phyloP scores from a whole-genome alignment of 805 yeast genomes.

The Starmerella potacharoeniae region DNA sequence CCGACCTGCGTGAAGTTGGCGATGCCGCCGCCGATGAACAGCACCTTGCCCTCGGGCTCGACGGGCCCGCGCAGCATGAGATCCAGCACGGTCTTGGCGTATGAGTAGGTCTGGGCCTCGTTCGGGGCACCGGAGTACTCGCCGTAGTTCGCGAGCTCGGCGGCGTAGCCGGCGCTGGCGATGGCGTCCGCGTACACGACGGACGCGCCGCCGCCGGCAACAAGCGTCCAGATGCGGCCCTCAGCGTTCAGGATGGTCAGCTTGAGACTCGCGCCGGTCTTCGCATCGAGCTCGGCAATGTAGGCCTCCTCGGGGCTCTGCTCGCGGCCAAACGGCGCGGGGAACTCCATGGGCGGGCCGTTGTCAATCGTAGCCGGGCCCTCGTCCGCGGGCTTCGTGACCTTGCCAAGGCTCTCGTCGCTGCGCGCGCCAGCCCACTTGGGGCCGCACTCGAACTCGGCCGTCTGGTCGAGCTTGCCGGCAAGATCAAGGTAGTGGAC shows the following conservation, averaged over 20 bases:
- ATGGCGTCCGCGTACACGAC: slow-evolving; percentile 40
- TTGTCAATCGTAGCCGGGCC: slow-evolving; percentile 31
- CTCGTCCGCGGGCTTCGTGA: slow-evolving; percentile 18
- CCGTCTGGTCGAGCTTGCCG: slow-evolving; percentile 39
- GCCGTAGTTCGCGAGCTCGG: slow-evolving; percentile 38
- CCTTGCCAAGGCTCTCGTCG: slow-evolving; percentile 32
- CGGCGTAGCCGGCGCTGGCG: slow-evolving; percentile 37
- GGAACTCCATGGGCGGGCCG: slow-evolving; percentile 40
- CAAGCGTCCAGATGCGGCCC: slow-evolving; percentile 39
- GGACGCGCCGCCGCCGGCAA: slow-evolving; percentile 40
- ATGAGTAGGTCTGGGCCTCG: slow-evolving; percentile 38
- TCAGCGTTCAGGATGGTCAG: slow-evolving; percentile 35
- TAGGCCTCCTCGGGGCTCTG: slow-evolving; percentile 36
- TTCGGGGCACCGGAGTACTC: slow-evolving; percentile 41
- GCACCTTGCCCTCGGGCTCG: slow-evolving; percentile 33
- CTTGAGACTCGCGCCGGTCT: slow-evolving; percentile 39
- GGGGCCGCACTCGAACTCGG: slow-evolving; percentile 40
- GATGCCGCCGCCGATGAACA: slow-evolving; percentile 39
- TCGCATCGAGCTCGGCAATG: slow-evolving; percentile 38
- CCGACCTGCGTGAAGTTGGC: slow-evolving; percentile 41
- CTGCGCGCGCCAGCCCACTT: slow-evolving; percentile 40
- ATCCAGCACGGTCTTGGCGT: slow-evolving; percentile 38
- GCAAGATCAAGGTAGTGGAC: slow-evolving; percentile 39
- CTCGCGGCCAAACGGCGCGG: slow-evolving; percentile 40
- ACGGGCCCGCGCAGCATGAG: slow-evolving; percentile 36